Conservation (phyloP, 208 protist genomes). For the Leishmania amazonensis region DNA sequence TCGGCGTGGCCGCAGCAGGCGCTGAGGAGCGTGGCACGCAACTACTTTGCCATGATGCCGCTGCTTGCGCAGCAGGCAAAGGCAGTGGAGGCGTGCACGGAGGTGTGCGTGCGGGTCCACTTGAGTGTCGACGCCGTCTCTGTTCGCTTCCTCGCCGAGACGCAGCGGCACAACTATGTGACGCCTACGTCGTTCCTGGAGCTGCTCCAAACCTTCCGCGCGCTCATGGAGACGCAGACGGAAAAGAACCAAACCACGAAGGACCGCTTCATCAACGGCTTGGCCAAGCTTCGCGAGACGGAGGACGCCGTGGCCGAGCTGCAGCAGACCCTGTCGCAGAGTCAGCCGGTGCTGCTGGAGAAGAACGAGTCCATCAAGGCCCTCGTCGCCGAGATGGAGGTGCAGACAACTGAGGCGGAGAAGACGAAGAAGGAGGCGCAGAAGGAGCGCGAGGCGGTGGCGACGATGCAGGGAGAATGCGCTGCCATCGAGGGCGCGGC, state of each 20-base stretch:
- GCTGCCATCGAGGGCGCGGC: constrained; percentile 95
- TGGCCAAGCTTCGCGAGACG: constrained; percentile 95
- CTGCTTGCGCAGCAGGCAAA: constrained; percentile 37
- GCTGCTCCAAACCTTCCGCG: constrained; percentile 93
- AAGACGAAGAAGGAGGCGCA: constrained; percentile 91
- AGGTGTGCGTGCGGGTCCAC: constrained; percentile 96
- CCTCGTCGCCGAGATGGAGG: constrained; percentile 93
- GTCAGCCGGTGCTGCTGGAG: constrained; percentile 95
- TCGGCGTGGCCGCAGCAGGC: constrained; percentile 96
- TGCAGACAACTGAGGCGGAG: constrained; percentile 94
- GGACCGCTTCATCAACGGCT: constrained; percentile 92
- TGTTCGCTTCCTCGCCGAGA: constrained; percentile 88
- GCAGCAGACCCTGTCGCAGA: constrained; percentile 94
- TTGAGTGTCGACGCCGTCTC: constrained; percentile 93
- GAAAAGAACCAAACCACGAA: constrained; percentile 79
- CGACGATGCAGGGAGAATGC: constrained; percentile 93
- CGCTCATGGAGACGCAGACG: constrained; percentile 84
- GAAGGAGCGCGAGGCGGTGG: constrained; percentile 93
- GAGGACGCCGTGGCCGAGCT: constrained; percentile 93
- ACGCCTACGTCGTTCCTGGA: constrained; percentile 99
- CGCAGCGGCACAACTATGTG: constrained; percentile 97
- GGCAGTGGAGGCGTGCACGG: constrained; percentile 71
- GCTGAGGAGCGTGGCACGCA: constrained; percentile 92
- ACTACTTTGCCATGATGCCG: constrained; percentile 73
- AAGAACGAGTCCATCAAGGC: constrained; percentile 94